Percentiles rank a stretch among this genome's conserved stretches.
Conservation (phyloP, 2,329 filamentous ascomycete species). For the Emericellopsis atlantica region DNA sequence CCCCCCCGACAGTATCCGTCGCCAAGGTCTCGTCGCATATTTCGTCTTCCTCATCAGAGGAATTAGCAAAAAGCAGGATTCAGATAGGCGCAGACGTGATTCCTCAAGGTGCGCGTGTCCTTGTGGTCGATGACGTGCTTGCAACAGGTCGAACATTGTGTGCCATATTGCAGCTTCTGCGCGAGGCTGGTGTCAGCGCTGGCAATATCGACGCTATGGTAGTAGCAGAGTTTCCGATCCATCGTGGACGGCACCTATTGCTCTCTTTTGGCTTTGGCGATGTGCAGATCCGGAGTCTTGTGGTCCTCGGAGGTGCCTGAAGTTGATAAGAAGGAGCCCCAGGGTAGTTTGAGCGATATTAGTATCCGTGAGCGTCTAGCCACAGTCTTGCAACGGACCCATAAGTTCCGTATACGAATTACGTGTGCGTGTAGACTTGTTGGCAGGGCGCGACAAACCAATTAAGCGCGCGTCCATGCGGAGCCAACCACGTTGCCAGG, state of each 20-base stretch:
- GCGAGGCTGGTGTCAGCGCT: constrained; percentile 22
- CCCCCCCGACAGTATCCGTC: constrained; percentile 38
- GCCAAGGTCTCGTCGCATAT: constrained; percentile 37
- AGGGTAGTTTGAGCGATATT: too few relatives aligned
- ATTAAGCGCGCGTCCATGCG: too few relatives aligned
- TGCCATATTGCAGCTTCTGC: constrained; percentile 35
- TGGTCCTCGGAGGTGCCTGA: constrained; percentile 23
- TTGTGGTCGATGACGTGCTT: constrained; percentile 49
- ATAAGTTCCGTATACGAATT: too few relatives aligned
- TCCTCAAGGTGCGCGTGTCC: constrained; percentile 23
- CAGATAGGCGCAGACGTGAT: constrained; percentile 35
- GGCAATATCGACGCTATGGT: constrained; percentile 34
- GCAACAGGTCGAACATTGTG: constrained; percentile 41
- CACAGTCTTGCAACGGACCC: too few relatives aligned
- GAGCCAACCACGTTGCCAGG: too few relatives aligned
- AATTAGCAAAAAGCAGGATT: constrained; percentile 20
- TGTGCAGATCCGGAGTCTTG: constrained; percentile 36
- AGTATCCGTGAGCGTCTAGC: too few relatives aligned
- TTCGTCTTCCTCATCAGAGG: constrained; percentile 23
- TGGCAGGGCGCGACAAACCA: too few relatives aligned
- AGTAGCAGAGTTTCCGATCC: constrained; percentile 44
- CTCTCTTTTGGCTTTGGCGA: constrained; percentile 32
- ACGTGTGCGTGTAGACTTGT: too few relatives aligned
- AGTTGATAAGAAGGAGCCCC: neutral
- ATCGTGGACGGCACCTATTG: constrained; percentile 36